Conservation (phyloP, 805 yeast species). For the Lipomyces sp. region DNA sequence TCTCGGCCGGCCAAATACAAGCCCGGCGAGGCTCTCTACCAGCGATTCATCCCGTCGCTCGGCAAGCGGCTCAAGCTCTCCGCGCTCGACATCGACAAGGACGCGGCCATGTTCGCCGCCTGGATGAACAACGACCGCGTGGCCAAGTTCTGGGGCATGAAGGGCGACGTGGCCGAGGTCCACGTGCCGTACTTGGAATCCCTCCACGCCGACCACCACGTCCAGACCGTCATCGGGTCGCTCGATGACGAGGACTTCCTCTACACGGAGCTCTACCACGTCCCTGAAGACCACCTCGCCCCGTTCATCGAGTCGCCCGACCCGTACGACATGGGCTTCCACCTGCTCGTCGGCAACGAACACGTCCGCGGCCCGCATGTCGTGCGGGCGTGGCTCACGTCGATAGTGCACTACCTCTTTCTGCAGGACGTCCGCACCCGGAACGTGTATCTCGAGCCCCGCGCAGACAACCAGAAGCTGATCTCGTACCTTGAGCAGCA, state of each 20-base stretch:
- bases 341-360: conserved; percentile 33
- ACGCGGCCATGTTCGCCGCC: conserved; percentile 19
- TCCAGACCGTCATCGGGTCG: conserved; percentile 26
- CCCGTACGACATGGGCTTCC: conserved; percentile 33
- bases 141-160: conserved; percentile 31
- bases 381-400: conserved; percentile 31
- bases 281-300: conserved; percentile 31
- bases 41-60: conserved; percentile 28
- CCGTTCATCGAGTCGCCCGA: conserved; percentile 21
- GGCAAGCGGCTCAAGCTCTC: conserved; percentile 15
- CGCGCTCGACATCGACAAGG: conserved; percentile 10
- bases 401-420: conserved; percentile 31
- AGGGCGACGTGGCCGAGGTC: conserved; percentile 10
- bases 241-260: conserved; percentile 28
- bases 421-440: conserved; percentile 28
- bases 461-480: conserved; percentile 31
- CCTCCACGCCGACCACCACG: conserved; percentile 24
- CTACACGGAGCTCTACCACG: conserved; percentile 34
- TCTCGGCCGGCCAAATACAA: conserved; percentile 7
- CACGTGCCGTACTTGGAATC: conserved; percentile 25
- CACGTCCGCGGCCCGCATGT: conserved; percentile 33
- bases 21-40: conserved; percentile 22
- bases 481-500: conserved; percentile 22
- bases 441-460: conserved; percentile 31
- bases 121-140: conserved; percentile 34